phyloP scores from a whole-genome alignment of 2,329 filamentous ascomycete species.

The Fusarium scirpi region DNA sequence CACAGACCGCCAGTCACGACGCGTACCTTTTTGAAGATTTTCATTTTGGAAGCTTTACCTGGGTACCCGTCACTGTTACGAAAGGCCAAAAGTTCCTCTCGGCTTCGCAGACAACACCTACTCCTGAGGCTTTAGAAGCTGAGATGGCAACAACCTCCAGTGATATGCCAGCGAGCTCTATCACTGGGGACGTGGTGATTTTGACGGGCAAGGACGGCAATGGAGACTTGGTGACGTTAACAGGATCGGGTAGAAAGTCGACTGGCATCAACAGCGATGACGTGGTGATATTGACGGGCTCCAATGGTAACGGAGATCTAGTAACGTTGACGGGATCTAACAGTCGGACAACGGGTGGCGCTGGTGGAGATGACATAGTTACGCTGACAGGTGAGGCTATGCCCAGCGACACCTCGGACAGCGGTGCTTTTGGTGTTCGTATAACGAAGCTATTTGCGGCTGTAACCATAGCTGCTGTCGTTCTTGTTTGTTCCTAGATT shows the following conservation, averaged over 20 bases:
- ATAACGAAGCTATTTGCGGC: not conserved
- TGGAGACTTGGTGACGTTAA: not conserved
- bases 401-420: not conserved
- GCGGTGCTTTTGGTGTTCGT: not conserved
- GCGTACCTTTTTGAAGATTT: not conserved
- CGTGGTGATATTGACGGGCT: not conserved
- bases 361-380: not conserved
- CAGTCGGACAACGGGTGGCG: not conserved
- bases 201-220: not conserved
- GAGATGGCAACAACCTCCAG: not conserved
- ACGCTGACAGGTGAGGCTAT: not conserved
- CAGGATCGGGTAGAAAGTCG: not conserved
- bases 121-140: not conserved
- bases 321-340: not conserved
- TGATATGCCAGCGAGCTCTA: not conserved
- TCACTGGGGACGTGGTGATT: not conserved
- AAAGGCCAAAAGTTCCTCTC: not conserved
- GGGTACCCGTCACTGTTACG: not conserved
- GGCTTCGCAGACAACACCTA: fast-evolving
- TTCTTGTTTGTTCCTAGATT: not conserved
- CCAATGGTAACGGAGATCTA: not conserved
- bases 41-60: not conserved
- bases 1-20: not conserved
- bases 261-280: not conserved
- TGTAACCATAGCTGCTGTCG: not conserved